A percentile compares a stretch with the other conserved stretches of the same genome.
phyloP scores from a whole-genome alignment of 2,329 filamentous ascomycete genomes.

The Cladosporium colombiae region DNA sequence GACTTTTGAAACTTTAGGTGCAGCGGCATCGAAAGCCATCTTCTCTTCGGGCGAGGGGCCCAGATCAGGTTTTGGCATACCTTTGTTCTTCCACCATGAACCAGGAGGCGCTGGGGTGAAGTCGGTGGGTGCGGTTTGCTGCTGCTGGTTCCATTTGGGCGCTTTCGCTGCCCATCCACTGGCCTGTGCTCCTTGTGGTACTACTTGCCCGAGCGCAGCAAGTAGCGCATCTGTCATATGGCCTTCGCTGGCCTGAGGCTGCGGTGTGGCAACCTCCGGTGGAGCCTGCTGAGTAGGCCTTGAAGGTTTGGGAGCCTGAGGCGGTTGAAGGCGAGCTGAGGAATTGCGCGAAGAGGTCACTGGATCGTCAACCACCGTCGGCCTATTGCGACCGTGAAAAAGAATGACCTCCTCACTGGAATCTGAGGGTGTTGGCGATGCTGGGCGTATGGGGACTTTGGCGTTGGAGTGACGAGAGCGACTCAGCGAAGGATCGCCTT shows the following conservation, averaged over 20 bases:
- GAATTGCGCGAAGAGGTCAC: conserved; percentile 9
- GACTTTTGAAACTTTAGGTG: conserved; percentile 24
- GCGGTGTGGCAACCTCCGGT: background rate
- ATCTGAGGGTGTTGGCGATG: conserved; percentile 50
- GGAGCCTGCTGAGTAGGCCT: background rate
- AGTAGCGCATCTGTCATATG: conserved; percentile 31
- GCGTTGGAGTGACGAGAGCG: conserved; percentile 21
- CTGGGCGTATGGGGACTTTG: conserved; percentile 32
- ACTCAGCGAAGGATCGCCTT: conserved; percentile 34
- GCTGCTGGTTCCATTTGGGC: conserved; percentile 23
- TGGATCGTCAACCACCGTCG: conserved; percentile 33
- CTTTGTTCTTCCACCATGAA: conserved; percentile 32
- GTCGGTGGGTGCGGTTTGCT: conserved; percentile 19
- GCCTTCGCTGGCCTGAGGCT: background rate
- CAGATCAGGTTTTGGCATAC: conserved; percentile 28
- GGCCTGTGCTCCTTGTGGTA: conserved; percentile 11
- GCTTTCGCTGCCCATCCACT: conserved; percentile 28
- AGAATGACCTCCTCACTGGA: conserved; percentile 75
- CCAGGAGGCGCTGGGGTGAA: conserved; percentile 32
- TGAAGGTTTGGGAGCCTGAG: background rate
- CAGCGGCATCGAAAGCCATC: conserved; percentile 22
- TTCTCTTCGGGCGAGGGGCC: conserved; percentile 23
- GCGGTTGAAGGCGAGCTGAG: background rate
- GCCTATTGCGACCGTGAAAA: conserved; percentile 57
- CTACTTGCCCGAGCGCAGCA: conserved; percentile 17